Base-by-base conservation (phyloP, 192 early-diverging fungal species). In the Podila minutissima region DNA sequence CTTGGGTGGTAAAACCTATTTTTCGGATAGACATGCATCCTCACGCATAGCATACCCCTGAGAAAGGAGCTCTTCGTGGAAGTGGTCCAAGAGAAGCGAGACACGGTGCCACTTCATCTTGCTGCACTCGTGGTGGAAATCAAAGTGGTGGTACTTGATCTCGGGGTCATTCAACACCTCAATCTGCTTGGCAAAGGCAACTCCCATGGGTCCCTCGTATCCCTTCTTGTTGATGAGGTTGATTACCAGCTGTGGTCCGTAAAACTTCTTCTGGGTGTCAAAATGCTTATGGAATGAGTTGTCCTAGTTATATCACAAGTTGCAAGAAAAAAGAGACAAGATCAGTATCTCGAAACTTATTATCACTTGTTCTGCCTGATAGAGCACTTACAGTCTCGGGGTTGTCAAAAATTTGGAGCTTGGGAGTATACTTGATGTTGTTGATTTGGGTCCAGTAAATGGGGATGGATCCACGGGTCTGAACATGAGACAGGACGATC, bases 91-190 rank as follows among this genome's bases (percentile, higher is more conserved):
- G 46, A 99, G 86, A 20, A 96, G 71, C 13, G 91, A 88, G 61
- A 99, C 92, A 32, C 96, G 90, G 83, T 96, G 87, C 94, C 95
- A 99, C 48, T 91, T 90, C 95, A 99, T 97, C 66, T 97, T 97
- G 69, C 93, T 90, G 85, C 97, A 98, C 83, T 99, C 96, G 46
- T 94, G 85, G 79, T 99, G 98, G 82, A 99, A 99, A 79, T 99
- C 98, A 89, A 98, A 99, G 74, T 97, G 95, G 69, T 86, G 91
- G 72, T 99, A 96, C 71, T 86, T 85, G 41, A 89, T 31, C 28
- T 84, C 85, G 22, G 87, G 86, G 68, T 88, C 91, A 51, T 91
- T 88, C 65, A 89, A 69, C 64, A 86, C 74, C 35, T 86, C 78
- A 24, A 96, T 90, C 5, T 89, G 82, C 59, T 89, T 83, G 32